phyloP scores from a whole-genome alignment of 306 rosid species.

The Benincasa hispida region DNA sequence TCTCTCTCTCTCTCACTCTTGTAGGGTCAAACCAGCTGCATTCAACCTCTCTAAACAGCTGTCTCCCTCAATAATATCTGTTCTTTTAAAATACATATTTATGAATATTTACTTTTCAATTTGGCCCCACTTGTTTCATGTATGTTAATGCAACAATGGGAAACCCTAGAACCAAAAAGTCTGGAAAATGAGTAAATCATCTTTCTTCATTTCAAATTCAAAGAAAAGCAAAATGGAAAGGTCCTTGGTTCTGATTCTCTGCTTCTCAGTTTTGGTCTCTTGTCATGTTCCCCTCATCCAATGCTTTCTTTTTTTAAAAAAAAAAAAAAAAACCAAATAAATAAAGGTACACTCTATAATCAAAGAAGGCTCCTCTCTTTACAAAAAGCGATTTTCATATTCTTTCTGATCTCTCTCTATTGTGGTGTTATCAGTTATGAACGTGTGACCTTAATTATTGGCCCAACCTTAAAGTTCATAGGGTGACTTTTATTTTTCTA shows the following conservation, averaged over 20 bases:
- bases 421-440: background rate
- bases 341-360: background rate
- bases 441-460: background rate
- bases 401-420: background rate
- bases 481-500: background rate
- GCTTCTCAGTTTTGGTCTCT: constrained; percentile 7
- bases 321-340: background rate
- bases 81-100: too few species aligned
- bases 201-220: constrained; percentile 43
- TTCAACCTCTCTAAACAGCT: constrained; percentile 35
- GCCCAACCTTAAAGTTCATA: background rate
- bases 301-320: constrained; percentile 20
- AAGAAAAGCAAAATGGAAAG: constrained; percentile 18
- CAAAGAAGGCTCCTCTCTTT: background rate
- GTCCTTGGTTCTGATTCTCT: constrained; percentile 23
- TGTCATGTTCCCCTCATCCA: constrained; percentile 15
- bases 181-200: constrained; percentile 1
- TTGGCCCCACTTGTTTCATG: constrained; percentile 35
- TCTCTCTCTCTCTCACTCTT: constrained; percentile 17
- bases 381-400: background rate
- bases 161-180: constrained; percentile 17
- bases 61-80: constrained; percentile 21
- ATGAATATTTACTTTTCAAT: constrained; percentile 23
- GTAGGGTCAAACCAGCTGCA: constrained; percentile 18
- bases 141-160: constrained; percentile 18